phyloP scores from a whole-genome alignment of 1,284 basidiomycete species.

The Coniophora puteana region DNA sequence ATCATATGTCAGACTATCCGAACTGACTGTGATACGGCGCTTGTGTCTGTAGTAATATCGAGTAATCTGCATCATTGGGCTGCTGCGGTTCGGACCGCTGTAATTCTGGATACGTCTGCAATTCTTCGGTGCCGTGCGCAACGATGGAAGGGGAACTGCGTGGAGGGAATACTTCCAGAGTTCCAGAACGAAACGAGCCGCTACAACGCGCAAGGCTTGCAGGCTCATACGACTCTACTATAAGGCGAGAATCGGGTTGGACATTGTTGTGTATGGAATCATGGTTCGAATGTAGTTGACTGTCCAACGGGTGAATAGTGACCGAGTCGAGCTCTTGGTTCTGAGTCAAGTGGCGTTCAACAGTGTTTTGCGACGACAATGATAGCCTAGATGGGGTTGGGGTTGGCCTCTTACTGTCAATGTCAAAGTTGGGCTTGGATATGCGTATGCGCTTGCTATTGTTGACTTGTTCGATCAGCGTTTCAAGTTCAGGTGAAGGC shows the following conservation, averaged over 20 bases:
- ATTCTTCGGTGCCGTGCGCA: not conserved
- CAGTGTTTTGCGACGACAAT: conserved; percentile 25
- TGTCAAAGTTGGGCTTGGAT: conserved; percentile 6
- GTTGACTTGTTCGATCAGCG: conserved; percentile 10
- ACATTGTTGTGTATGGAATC: conserved; percentile 9
- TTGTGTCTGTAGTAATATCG: conserved; percentile 42
- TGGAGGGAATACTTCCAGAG: conserved; percentile 17
- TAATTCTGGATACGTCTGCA: not conserved
- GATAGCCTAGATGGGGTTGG: conserved; percentile 20
- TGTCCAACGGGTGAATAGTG: no score
- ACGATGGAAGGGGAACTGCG: not conserved
- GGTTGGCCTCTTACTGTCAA: conserved; percentile 7
- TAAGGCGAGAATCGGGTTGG: conserved; percentile 17
- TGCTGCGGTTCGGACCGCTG: conserved; percentile 18
- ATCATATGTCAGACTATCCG: not conserved
- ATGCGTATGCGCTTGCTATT: conserved; percentile 10
- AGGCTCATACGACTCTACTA: conserved; percentile 2
- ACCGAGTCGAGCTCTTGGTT: no score
- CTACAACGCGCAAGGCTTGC: not conserved
- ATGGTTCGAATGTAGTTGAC: no score
- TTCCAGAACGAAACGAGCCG: conserved; percentile 16
- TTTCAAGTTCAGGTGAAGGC: conserved; percentile 32
- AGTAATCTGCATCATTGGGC: conserved; percentile 13
- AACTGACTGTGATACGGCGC: conserved; percentile 47
- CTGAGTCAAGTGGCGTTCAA: conserved; percentile 28